phyloP scores from a whole-genome alignment of 257 asterid species.

The Plectranthus barbatus region DNA sequence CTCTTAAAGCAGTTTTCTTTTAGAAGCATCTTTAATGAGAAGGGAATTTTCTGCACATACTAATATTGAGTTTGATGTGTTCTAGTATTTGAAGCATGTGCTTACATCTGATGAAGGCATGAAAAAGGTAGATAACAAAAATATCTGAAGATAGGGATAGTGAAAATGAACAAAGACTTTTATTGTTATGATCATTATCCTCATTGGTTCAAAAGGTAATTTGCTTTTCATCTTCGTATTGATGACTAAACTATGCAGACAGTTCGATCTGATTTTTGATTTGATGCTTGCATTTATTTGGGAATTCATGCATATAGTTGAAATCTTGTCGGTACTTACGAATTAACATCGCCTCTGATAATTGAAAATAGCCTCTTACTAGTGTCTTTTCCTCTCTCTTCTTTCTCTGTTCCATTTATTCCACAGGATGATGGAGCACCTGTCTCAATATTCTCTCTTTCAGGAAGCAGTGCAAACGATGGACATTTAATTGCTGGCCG shows the following conservation, averaged over 20 bases:
- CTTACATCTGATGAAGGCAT: background rate
- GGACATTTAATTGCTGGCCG: constrained; percentile 97
- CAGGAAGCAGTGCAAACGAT: constrained; percentile 77
- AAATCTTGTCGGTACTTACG: background rate
- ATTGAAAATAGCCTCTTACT: constrained; percentile 12
- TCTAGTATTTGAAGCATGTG: background rate
- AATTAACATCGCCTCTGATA: background rate
- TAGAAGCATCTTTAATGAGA: background rate
- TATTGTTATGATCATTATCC: background rate
- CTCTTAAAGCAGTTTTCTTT: background rate
- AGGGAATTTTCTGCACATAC: background rate
- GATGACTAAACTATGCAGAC: constrained; percentile 1
- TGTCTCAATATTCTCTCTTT: constrained; percentile 88
- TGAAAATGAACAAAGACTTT: background rate
- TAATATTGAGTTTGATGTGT: background rate
- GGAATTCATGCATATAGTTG: background rate
- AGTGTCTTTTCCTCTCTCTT: background rate
- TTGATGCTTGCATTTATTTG: background rate
- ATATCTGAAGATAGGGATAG: background rate
- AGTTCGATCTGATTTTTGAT: background rate
- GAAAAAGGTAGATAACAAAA: background rate
- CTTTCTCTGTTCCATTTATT: constrained; percentile 1
- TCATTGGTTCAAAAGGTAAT: background rate
- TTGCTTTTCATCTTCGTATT: constrained; percentile 2
- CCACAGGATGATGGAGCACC: constrained; percentile 92